Conservation (phyloP, 306 rosid species). For the Citrullus mucosospermus region DNA sequence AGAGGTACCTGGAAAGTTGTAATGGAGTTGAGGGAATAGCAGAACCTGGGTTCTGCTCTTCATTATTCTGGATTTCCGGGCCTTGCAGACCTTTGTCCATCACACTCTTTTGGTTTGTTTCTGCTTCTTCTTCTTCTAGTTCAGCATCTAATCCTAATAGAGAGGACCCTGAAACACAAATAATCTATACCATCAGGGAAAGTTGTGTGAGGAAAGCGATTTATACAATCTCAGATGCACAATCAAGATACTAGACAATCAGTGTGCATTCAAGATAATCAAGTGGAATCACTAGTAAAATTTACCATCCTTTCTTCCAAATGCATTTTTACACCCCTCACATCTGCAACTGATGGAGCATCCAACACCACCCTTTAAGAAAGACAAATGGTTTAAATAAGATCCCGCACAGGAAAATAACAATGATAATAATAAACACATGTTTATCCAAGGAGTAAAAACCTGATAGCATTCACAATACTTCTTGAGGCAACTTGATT, state of each 20-base stretch:
- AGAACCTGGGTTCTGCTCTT: conserved; percentile 37
- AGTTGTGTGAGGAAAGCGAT: not conserved
- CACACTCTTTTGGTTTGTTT: conserved; percentile 27
- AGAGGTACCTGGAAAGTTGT: conserved; percentile 44
- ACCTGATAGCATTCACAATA: conserved; percentile 93
- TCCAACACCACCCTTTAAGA: conserved; percentile 75
- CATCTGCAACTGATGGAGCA: conserved; percentile 79
- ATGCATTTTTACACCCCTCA: conserved; percentile 71
- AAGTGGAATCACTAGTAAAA: not conserved
- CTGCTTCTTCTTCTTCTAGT: conserved; percentile 67
- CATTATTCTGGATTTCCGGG: conserved; percentile 33
- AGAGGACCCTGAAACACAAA: conserved; percentile 37
- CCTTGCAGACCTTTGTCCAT: conserved; percentile 37
- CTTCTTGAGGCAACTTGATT: conserved; percentile 75
- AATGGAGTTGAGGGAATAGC: conserved; percentile 50
- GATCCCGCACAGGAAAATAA: not conserved
- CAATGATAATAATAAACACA: not conserved
- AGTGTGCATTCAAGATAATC: not conserved
- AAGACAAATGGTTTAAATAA: conserved; percentile 4
- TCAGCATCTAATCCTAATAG: conserved; percentile 34
- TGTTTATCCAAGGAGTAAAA: not conserved
- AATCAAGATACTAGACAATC: not conserved
- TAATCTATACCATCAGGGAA: not conserved
- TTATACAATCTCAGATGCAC: not conserved
- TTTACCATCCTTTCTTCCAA: conserved; percentile 85